phyloP scores from a whole-genome alignment of 768 basidiomycete species.

The Lyophyllum semitale region DNA sequence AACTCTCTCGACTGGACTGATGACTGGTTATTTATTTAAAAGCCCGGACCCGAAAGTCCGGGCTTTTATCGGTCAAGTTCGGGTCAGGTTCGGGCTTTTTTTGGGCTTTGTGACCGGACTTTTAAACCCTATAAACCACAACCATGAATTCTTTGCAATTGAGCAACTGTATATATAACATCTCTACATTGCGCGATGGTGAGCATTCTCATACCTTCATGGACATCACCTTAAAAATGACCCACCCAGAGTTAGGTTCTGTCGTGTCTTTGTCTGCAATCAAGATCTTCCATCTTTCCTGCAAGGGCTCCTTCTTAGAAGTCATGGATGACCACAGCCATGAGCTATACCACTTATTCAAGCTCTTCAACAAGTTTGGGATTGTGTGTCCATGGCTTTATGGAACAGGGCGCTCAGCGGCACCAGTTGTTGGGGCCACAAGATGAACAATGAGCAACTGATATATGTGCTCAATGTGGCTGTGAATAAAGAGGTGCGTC shows the following conservation, averaged over 20 bases:
- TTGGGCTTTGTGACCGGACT: too few species aligned
- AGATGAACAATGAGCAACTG: constrained; percentile 26
- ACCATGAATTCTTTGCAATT: neutral
- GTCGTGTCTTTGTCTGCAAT: constrained; percentile 9
- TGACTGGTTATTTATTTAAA: too few species aligned
- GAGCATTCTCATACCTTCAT: constrained; percentile 6
- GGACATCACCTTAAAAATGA: constrained; percentile 6
- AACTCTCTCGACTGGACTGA: too few species aligned
- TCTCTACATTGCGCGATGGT: neutral
- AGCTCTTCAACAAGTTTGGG: constrained; percentile 29
- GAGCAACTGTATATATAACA: neutral
- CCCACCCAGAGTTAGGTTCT: constrained; percentile 11
- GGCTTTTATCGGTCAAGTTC: too few species aligned
- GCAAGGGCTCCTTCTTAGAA: constrained; percentile 15
- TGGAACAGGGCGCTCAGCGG: constrained; percentile 29
- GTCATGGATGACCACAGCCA: constrained; percentile 29
- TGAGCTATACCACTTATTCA: constrained; percentile 29
- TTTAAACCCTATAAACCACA: too few species aligned
- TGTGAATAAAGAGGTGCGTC: constrained; percentile 23
- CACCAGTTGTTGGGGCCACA: constrained; percentile 30
- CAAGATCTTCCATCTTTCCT: constrained; percentile 5
- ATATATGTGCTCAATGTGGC: constrained; percentile 26
- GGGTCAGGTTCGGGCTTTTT: too few species aligned
- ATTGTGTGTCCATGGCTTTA: constrained; percentile 21
- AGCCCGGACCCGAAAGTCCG: too few species aligned